A percentile compares a stretch with the other conserved stretches of the same genome.
Evolutionary conservation across 768 basidiomycete genomes (phyloP).

Genomic region (Psilocybe subaeruginosa): DNA sequence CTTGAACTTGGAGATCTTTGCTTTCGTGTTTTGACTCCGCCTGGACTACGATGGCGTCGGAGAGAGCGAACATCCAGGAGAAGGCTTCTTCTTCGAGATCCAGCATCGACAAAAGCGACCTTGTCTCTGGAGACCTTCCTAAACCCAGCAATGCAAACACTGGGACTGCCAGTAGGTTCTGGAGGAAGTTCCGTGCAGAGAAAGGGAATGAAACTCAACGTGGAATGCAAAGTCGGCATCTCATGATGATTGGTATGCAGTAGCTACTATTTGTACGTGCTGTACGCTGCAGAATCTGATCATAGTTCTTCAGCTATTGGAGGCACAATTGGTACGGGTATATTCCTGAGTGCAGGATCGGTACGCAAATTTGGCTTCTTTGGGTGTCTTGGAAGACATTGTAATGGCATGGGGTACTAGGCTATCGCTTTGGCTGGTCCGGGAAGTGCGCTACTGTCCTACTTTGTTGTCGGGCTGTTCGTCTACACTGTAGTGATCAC

Average conservation of each 20-base stretch:
- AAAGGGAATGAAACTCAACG: conserved; percentile 31
- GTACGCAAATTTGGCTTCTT: conserved; percentile 27
- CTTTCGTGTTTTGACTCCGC: not conserved
- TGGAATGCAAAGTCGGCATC: conserved; percentile 32
- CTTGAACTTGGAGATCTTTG: not conserved
- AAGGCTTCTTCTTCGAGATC: conserved; percentile 2
- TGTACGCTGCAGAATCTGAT: not conserved
- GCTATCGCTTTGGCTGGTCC: conserved; percentile 62
- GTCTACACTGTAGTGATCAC: conserved; percentile 64
- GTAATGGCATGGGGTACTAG: conserved; percentile 23
- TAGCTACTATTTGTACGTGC: too few species aligned
- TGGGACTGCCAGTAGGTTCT: not conserved
- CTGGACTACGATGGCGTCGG: not conserved
- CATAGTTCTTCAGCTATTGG: conserved; percentile 43
- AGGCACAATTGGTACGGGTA: conserved; percentile 62
- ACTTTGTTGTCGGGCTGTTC: conserved; percentile 60
- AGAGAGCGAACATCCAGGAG: not conserved
- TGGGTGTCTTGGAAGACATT: not conserved
- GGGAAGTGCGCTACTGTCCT: conserved; percentile 63
- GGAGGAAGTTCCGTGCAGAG: conserved; percentile 29
- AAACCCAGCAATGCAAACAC: not conserved
- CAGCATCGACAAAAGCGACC: conserved; percentile 1
- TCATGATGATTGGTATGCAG: conserved; percentile 34
- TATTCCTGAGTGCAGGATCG: conserved; percentile 62
- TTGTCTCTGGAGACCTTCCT: not conserved